Base-by-base conservation (phyloP, 2,329 filamentous ascomycete genomes). In the Fusarium poae region DNA sequence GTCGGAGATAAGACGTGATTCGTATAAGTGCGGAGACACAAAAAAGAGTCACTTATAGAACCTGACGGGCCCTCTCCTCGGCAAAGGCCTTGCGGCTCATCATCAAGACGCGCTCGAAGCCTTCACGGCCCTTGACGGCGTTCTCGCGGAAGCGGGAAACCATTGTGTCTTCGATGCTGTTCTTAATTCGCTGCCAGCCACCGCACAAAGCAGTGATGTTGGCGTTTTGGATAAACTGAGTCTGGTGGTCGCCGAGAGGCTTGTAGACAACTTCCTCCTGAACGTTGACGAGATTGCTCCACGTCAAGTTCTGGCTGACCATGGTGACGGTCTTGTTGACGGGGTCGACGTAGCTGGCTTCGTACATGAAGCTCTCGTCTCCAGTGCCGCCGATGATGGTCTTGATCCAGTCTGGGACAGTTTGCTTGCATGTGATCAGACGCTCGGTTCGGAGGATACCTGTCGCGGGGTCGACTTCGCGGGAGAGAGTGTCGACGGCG, bases 181-280 rank as follows among this genome's bases (percentile, higher is more conserved):
- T 97, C 85, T 93, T 96, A 78, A 98, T 94, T 77, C 94, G 93
- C 82, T 97, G 93, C 94, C 96, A 99, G 66, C 96, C 96, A 72
- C 96, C 95, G 79, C 94, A 97, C 12, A 98, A 84, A 1, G 96
- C 96, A 2, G 94, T 97, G 77, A 99, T 95, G 81, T 94, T 89
- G 39, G 96, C 96, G 65, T 93, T 90, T 83, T 99, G 96, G 48
- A 89, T 85, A 77, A 99, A 98, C 67, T 91, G 86, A 4, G 96
- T 99, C 78, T 86, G 85, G 76, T 79, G 79, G 78, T 79, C 75
- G 53, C 77, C 76, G 45, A 84, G 75, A 1, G 93, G 94, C 72
- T 86, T 85, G 82, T 98, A 98, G 57, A 92, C 84, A 68, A 97
- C 94, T 20, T 95, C 97, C 83, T 99, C 96, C 79, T 94, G 92